Evolutionary conservation across 2,329 filamentous ascomycete species (phyloP).

Genomic region (Aspergillus eucalypticola): DNA sequence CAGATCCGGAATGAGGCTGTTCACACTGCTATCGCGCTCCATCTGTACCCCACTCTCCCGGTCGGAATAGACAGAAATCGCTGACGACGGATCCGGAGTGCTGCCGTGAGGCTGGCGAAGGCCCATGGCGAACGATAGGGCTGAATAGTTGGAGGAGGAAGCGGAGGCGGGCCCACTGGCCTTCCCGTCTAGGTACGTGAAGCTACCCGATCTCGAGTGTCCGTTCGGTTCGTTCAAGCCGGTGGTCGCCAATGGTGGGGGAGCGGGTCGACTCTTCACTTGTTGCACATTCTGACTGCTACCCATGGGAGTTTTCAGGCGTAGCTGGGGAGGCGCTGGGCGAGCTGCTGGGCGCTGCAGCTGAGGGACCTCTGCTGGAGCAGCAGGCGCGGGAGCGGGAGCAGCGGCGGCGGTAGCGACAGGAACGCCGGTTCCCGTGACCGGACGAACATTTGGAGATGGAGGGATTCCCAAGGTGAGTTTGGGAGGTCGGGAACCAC

Average conservation of each 20-base stretch:
- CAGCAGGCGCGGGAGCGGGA: too few relatives aligned
- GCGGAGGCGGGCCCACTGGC: constrained; percentile 81
- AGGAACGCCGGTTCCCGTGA: constrained; percentile 52
- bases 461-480: constrained; percentile 88
- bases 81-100: constrained; percentile 82
- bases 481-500: constrained; percentile 68
- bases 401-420: constrained; percentile 21
- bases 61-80: constrained; percentile 82
- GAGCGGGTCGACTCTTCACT: constrained; percentile 56
- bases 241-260: constrained; percentile 64
- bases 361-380: constrained; percentile 28
- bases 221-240: constrained; percentile 78
- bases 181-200: constrained; percentile 72
- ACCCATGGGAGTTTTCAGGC: constrained; percentile 86
- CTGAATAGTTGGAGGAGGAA: constrained; percentile 82
- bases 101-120: constrained; percentile 61
- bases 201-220: constrained; percentile 81
- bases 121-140: constrained; percentile 77
- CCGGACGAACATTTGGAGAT: constrained; percentile 77
- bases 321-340: constrained; percentile 74
- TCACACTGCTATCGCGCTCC: constrained; percentile 80
- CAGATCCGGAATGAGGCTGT: constrained; percentile 72
- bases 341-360: constrained; percentile 45
- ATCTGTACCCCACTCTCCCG: constrained; percentile 72
- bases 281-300: constrained; percentile 68